phyloP scores from a whole-genome alignment of 768 basidiomycete species.

The Tephrocybe sp. region DNA sequence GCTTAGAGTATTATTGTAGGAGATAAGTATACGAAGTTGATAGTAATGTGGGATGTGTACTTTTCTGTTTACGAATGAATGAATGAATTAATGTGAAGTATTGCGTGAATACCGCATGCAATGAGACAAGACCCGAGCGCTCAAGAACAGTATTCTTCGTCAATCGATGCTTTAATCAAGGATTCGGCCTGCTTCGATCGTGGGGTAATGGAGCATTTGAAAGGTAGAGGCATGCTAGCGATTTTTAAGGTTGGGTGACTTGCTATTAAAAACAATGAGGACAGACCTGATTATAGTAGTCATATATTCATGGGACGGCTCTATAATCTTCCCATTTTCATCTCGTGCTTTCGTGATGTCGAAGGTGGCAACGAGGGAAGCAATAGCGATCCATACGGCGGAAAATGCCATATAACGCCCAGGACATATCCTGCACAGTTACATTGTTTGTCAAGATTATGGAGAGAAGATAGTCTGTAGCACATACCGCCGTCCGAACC shows the following conservation, averaged over 20 bases:
- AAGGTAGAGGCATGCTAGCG: constrained; percentile 10
- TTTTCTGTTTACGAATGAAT: no score
- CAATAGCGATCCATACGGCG: constrained; percentile 29
- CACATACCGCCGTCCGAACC: constrained; percentile 26
- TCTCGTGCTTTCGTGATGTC: constrained; percentile 24
- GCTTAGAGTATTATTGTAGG: no score
- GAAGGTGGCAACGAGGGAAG: constrained; percentile 31
- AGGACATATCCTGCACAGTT: constrained; percentile 32
- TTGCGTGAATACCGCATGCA: no score
- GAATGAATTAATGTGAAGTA: no score
- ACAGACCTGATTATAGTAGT: constrained; percentile 7
- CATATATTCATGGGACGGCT: constrained; percentile 11
- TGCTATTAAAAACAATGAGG: no score
- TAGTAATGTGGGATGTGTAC: no score
- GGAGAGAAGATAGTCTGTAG: no score
- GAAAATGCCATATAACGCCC: constrained; percentile 34
- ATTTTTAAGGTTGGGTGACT: no score
- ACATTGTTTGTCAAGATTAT: no score
- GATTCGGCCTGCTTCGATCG: constrained; percentile 7
- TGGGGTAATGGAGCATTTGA: constrained; percentile 13
- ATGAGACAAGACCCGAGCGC: not conserved
- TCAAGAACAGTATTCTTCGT: not conserved
- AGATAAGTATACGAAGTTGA: no score
- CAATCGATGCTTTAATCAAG: not conserved
- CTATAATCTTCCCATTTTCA: constrained; percentile 16